Evolutionary conservation across 1,284 basidiomycete species (phyloP).

Genomic region (Ceratobasidium sp.): DNA sequence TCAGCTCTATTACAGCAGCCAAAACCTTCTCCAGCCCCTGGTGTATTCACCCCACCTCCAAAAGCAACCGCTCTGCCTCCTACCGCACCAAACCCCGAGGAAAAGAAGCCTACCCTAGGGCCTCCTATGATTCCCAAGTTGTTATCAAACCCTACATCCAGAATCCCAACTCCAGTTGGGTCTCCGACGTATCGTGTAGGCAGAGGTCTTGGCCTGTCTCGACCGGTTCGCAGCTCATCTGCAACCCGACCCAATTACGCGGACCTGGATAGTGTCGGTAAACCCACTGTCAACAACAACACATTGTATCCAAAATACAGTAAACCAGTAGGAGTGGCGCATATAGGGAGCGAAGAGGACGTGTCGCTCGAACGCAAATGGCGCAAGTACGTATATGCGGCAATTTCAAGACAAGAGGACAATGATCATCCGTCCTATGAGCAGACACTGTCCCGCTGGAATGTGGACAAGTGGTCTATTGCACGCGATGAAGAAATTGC

Average conservation of each 20-base stretch:
- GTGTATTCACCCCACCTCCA: neutral
- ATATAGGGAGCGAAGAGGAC: neutral
- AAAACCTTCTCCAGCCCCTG: neutral
- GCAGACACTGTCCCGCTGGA: neutral
- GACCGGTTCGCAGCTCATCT: neutral
- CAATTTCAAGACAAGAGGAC: neutral
- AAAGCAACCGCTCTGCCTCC: neutral
- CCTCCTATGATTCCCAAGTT: no score
- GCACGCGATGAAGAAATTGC: neutral
- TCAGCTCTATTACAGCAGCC: no score
- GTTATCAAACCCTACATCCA: no score
- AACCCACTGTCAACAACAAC: neutral
- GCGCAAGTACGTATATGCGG: neutral
- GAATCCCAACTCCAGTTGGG: no score
- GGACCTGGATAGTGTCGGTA: neutral
- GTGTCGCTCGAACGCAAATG: neutral
- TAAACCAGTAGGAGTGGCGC: neutral
- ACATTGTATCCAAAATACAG: constrained; percentile 1
- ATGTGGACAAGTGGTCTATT: neutral
- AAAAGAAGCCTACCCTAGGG: no score
- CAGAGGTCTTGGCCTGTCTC: no score
- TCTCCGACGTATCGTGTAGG: no score
- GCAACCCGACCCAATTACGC: neutral
- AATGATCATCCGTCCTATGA: constrained; percentile 3
- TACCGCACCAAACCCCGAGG: no score